Evolutionary conservation across 306 rosid genomes (phyloP).

Genomic region (Castanea mollissima): DNA sequence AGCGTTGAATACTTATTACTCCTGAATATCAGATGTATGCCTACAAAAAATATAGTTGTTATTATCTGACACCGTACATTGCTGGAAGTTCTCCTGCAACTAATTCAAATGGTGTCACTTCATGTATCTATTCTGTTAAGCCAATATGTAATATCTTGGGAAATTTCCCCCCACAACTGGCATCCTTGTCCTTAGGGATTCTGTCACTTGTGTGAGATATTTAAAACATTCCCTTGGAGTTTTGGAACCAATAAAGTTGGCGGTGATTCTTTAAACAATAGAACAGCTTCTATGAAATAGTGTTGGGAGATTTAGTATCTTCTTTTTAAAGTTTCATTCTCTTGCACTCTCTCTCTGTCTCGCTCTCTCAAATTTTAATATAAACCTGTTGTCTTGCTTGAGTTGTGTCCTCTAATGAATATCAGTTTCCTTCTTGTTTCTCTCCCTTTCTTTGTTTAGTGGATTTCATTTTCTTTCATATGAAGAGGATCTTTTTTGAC

Average conservation of each 20-base stretch:
- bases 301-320: not conserved
- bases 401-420: not conserved
- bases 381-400: not conserved
- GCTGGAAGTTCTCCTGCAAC: slow-evolving; percentile 1
- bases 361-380: too few relatives aligned
- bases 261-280: not conserved
- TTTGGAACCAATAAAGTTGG: not conserved
- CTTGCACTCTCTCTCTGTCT: too few relatives aligned
- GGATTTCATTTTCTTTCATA: not conserved
- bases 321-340: too few relatives aligned
- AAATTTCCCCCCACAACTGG: not conserved
- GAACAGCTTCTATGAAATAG: not conserved
- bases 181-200: not conserved
- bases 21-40: not conserved
- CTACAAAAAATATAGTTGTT: too few relatives aligned
- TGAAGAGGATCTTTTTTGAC: not conserved
- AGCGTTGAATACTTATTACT: not conserved
- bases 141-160: not conserved
- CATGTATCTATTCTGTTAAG: not conserved
- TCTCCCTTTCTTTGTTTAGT: not conserved
- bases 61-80: not conserved
- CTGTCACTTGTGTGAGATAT: not conserved
- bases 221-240: not conserved
- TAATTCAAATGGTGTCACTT: not conserved
- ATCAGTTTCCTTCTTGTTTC: not conserved